Percentiles rank a stretch among this genome's conserved stretches.
These are phyloP conservation scores for Dendrobium catenatum DNA, from an alignment of 106 monocot genomes.

Conservation along the genomic window DNA sequence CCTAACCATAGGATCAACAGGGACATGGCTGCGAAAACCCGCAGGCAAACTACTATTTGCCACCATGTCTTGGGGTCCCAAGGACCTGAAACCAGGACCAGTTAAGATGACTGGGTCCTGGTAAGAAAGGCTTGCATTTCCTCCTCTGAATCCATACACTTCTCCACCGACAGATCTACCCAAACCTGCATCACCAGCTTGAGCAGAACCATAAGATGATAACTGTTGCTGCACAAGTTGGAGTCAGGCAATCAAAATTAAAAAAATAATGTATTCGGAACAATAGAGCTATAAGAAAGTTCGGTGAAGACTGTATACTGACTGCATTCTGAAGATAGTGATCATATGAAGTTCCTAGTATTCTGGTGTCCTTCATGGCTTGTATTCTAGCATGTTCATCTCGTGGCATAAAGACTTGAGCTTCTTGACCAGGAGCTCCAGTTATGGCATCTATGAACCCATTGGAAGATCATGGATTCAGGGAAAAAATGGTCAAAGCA, in stretches of 20 bases:
- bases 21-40: background rate
- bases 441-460: background rate
- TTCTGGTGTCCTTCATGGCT: background rate
- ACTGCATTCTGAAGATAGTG: background rate
- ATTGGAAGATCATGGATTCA: background rate
- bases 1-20: background rate
- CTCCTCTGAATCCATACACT: background rate
- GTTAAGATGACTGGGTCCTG: background rate
- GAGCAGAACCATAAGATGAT: conserved; percentile 7
- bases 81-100: background rate
- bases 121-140: conserved; percentile 2
- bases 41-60: conserved; percentile 5
- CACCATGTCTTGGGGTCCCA: background rate
- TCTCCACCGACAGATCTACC: background rate
- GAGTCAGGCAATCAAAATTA: background rate
- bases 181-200: conserved; percentile 3
- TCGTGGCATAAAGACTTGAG: background rate
- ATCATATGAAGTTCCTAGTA: conserved; percentile 1
- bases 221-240: conserved; percentile 8
- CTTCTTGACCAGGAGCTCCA: conserved; percentile 3
- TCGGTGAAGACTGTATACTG: background rate
- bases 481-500: background rate
- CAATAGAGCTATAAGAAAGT: background rate
- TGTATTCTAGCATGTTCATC: conserved; percentile 1
- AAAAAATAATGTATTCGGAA: background rate